Evolutionary conservation across 2,329 filamentous ascomycete species (phyloP), one percentile per base, ranked within the genome.

Genomic region (Sporothrix pseudoabietina): DNA sequence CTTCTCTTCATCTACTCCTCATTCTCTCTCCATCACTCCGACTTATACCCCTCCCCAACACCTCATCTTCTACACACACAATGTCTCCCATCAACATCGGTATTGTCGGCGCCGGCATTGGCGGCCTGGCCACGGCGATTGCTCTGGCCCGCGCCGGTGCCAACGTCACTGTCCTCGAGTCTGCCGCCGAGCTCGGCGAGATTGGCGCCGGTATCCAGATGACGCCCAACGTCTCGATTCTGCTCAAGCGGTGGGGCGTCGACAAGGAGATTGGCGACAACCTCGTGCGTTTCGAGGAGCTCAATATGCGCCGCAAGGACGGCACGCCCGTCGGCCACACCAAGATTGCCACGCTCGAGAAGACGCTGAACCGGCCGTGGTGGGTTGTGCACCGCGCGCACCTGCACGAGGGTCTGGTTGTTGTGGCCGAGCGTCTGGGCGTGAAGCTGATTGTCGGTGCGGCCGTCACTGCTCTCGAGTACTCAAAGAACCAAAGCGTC

Each of bases 361-460:
- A 79, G 2, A 75, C 75, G 5, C 76, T 81, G 8, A 77, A 78
- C 26, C 79, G 78, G 47, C 82, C 81, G 9, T 85, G 84, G 80
- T 85, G 83, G 82, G 79, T 86, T 19, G 84, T 86, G 12, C 84
- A 86, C 68, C 79, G 84, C 22, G 83, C 84, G 14, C 83, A 86
- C 77, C 79, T 86, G 5, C 85, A 86, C 73, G 78, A 80, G 22
- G 83, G 83, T 16, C 78, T 86, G 2, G 80, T 81, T 14, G 77
- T 82, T 30, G 79, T 83, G 16, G 83, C 84, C 1, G 76, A 79
- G 30, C 76, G 79, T 16, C 77, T 80, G 16, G 84, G 84, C 0
- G 82, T 81, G 0, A 76, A 77, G 4, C 77, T 85, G 41, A 73
- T 81, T 35, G 81, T 84, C 12, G 75, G 78, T 26, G 80, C 81